These are phyloP conservation scores for Penicillium occitanis DNA, from an alignment of 2,329 filamentous ascomycete species.

Conservation along the genomic window DNA sequence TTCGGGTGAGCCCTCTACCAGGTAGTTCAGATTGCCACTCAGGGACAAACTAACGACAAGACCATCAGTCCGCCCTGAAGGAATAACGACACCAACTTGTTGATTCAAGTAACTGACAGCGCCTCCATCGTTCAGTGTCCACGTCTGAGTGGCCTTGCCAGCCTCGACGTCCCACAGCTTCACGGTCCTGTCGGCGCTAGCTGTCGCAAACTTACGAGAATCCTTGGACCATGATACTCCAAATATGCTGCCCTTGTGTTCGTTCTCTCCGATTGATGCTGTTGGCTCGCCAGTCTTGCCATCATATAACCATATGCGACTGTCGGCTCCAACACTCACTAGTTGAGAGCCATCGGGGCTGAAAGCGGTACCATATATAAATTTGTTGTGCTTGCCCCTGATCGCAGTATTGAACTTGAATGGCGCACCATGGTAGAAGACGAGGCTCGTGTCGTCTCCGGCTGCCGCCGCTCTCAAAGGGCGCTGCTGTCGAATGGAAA, in stretches of 20 bases:
- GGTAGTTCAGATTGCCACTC: constrained; percentile 85
- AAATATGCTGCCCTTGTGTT: constrained; percentile 92
- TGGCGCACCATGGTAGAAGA: constrained; percentile 89
- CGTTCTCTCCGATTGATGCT: constrained; percentile 65
- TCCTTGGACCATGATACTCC: constrained; percentile 87
- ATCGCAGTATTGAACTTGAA: constrained; percentile 94
- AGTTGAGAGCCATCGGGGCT: constrained; percentile 80
- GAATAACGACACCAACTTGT: constrained; percentile 93
- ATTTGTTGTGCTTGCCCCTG: constrained; percentile 77
- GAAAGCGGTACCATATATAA: constrained; percentile 83
- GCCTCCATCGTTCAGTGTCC: constrained; percentile 77
- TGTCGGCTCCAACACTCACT: constrained; percentile 89
- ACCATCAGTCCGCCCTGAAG: constrained; percentile 75
- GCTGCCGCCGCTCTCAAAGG: constrained; percentile 90
- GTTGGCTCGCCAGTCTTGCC: constrained; percentile 89
- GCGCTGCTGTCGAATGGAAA: constrained; percentile 83
- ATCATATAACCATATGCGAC: constrained; percentile 90
- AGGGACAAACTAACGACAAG: constrained; percentile 88
- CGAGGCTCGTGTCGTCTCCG: constrained; percentile 83
- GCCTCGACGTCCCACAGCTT: constrained; percentile 89
- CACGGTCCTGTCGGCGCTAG: constrained; percentile 91
- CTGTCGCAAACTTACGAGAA: constrained; percentile 81
- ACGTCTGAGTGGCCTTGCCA: constrained; percentile 74
- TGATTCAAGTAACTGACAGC: constrained; percentile 73
- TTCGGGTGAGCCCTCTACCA: constrained; percentile 67